Percentiles rank a stretch among this genome's conserved stretches.
Conservation (phyloP, 306 rosid species). For the Prunus salicina region DNA sequence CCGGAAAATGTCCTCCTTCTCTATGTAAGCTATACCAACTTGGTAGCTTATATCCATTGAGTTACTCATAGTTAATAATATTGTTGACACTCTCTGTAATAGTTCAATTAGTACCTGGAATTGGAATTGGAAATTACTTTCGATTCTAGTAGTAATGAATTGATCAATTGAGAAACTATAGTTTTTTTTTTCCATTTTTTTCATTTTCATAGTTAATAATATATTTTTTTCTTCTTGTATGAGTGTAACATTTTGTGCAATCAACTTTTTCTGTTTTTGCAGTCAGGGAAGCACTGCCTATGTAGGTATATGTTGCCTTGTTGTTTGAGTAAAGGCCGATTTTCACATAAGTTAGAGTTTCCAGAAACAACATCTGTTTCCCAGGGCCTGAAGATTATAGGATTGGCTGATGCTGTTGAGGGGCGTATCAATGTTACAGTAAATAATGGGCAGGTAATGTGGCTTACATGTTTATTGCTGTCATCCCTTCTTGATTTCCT, state of each 20-base stretch:
- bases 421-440: conserved; percentile 77
- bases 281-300: conserved; percentile 96
- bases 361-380: conserved; percentile 56
- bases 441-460: conserved; percentile 70
- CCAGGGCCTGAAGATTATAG: conserved; percentile 62
- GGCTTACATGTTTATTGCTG: conserved; percentile 15
- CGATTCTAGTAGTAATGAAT: neutral
- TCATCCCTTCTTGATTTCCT: conserved; percentile 4
- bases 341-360: conserved; percentile 51
- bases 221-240: neutral
- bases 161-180: neutral
- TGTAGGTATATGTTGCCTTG: conserved; percentile 78
- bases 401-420: conserved; percentile 86
- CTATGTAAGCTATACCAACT: conserved; percentile 62
- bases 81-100: conserved; percentile 14
- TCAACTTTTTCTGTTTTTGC: conserved; percentile 13
- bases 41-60: conserved; percentile 11
- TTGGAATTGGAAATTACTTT: neutral
- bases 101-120: neutral
- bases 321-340: conserved; percentile 51
- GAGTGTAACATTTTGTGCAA: neutral
- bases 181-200: neutral
- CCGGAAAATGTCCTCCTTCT: conserved; percentile 83
- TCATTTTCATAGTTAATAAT: neutral
- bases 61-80: conserved; percentile 3